phyloP scores from a whole-genome alignment of 2,329 filamentous ascomycete species.

The Lecanicillium sp. region DNA sequence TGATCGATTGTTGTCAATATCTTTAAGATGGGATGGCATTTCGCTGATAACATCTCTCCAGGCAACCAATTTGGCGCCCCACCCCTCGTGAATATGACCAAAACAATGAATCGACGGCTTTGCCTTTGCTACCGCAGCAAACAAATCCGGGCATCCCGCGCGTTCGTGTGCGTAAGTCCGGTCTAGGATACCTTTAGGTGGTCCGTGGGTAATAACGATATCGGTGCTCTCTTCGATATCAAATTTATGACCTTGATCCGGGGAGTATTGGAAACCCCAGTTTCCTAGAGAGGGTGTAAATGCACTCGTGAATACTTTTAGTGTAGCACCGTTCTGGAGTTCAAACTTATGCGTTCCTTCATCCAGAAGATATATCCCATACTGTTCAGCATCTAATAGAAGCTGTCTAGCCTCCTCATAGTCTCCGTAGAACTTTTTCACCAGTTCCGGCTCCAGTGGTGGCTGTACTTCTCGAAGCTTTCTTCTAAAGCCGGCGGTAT shows the following conservation, averaged over 20 bases:
- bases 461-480: constrained; percentile 19
- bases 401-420: constrained; percentile 30
- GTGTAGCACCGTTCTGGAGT: constrained; percentile 33
- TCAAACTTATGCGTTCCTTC: constrained; percentile 36
- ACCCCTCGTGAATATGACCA: constrained; percentile 28
- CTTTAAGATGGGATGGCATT: constrained; percentile 37
- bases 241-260: constrained; percentile 20
- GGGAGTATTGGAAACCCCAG: constrained; percentile 42
- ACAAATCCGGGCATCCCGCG: constrained; percentile 27
- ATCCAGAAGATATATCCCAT: constrained; percentile 33
- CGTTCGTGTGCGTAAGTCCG: constrained; percentile 23
- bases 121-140: constrained; percentile 23
- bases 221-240: constrained; percentile 22
- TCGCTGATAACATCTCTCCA: constrained; percentile 33
- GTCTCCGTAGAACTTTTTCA: constrained; percentile 29
- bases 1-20: constrained; percentile 41
- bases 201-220: constrained; percentile 31
- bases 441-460: constrained; percentile 6
- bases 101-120: constrained; percentile 32
- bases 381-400: constrained; percentile 18
- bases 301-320: constrained; percentile 41
- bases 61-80: constrained; percentile 37
- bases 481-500: constrained; percentile 27
- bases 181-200: constrained; percentile 37
- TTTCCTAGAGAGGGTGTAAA: constrained; percentile 33